Conservation (phyloP, 768 basidiomycete species). For the Lactifluus piperatus region DNA sequence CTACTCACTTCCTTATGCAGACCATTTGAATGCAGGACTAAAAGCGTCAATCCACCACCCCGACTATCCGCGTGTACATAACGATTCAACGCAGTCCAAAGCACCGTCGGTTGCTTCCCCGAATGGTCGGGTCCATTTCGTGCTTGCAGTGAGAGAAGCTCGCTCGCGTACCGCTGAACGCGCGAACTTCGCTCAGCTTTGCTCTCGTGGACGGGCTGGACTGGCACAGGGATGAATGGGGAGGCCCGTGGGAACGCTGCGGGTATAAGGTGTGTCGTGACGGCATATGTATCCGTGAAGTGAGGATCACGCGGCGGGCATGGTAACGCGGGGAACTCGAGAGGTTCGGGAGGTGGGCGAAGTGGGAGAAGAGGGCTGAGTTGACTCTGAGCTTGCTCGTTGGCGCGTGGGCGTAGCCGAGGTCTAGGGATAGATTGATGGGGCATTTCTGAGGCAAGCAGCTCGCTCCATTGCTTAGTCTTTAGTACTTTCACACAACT, state of each 20-base stretch:
- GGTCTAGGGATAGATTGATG: conserved; percentile 1
- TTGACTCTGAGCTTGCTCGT: background rate
- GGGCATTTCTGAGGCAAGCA: background rate
- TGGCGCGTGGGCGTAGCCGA: background rate
- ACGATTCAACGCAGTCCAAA: conserved; percentile 71
- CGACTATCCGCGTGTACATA: conserved; percentile 41
- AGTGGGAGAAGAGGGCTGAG: background rate
- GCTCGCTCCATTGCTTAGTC: too few relatives aligned
- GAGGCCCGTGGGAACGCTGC: conserved; percentile 44
- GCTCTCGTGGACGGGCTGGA: conserved; percentile 28
- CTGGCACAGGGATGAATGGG: conserved; percentile 33
- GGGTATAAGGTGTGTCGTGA: conserved; percentile 49
- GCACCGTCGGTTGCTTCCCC: conserved; percentile 25
- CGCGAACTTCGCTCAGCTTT: conserved; percentile 27
- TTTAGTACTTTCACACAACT: background rate
- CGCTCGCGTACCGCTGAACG: background rate
- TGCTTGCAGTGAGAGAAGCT: conserved; percentile 2
- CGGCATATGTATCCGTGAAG: conserved; percentile 26
- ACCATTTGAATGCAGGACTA: conserved; percentile 80
- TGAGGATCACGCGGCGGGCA: conserved; percentile 21
- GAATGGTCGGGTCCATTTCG: conserved; percentile 18
- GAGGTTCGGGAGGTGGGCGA: conserved; percentile 16
- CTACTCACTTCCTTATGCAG: conserved; percentile 74
- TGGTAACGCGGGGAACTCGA: conserved; percentile 34
- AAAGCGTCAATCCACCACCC: conserved; percentile 51